phyloP scores from a whole-genome alignment of 2,329 filamentous ascomycete genomes.

The Ophiostoma novo-ulmi region DNA sequence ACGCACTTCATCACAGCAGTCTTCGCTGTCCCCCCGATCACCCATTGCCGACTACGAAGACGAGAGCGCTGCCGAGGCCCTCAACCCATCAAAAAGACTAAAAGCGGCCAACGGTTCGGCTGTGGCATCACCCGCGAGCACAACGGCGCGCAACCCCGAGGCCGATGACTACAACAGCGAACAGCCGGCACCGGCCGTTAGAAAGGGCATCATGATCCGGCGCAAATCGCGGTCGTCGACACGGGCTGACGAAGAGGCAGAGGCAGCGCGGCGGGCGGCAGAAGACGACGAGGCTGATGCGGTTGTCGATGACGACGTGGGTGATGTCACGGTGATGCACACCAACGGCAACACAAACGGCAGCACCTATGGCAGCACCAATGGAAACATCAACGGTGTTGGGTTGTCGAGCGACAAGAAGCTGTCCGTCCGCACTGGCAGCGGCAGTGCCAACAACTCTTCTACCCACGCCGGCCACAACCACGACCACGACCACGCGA shows the following conservation, averaged over 20 bases:
- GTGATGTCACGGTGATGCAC: conserved; percentile 18
- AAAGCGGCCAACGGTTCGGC: conserved; percentile 43
- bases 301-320: conserved; percentile 15
- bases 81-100: conserved; percentile 44
- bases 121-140: conserved; percentile 42
- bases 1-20: conserved; percentile 37
- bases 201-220: conserved; percentile 11
- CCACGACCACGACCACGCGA: conserved; percentile 43
- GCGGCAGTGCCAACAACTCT: not conserved
- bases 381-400: not conserved
- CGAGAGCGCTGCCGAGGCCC: conserved; percentile 39
- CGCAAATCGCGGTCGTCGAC: conserved; percentile 17
- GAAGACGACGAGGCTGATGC: conserved; percentile 16
- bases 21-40: conserved; percentile 45
- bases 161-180: conserved; percentile 16
- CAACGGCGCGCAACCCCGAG: conserved; percentile 20
- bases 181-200: not conserved
- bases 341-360: conserved; percentile 5
- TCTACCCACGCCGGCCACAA: not conserved
- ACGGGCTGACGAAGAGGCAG: conserved; percentile 6
- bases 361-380: not conserved
- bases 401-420: conserved; percentile 22
- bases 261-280: conserved; percentile 2
- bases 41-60: conserved; percentile 46
- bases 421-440: not conserved